Conservation (phyloP, 1,284 basidiomycete genomes). For the Moesziomyces parantarcticus region DNA sequence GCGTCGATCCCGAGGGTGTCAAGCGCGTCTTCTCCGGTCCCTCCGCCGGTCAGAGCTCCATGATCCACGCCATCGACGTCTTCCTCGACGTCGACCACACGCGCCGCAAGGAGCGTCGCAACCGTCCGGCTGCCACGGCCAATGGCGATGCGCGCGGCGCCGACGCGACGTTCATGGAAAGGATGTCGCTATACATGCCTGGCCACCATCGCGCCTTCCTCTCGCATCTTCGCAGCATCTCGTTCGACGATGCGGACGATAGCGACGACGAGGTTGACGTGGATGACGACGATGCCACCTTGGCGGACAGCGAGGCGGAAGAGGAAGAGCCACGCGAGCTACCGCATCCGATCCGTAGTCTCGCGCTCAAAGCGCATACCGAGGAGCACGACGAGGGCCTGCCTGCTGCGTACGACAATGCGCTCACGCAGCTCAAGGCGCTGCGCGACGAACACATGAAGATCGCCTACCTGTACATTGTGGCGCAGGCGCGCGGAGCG, state of each 20-base stretch:
- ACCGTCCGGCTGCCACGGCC: conserved; percentile 15
- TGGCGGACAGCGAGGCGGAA: not conserved
- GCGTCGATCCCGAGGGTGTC: conserved; percentile 72
- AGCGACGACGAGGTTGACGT: conserved; percentile 2
- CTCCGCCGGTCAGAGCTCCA: conserved; percentile 87
- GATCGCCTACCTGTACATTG: conserved; percentile 82
- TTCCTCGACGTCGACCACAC: conserved; percentile 85
- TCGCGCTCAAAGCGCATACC: conserved; percentile 45
- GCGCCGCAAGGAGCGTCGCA: conserved; percentile 37
- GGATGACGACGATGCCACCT: not conserved
- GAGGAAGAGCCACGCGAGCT: conserved; percentile 5
- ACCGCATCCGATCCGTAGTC: conserved; percentile 54
- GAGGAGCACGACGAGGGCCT: conserved; percentile 46
- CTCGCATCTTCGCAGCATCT: conserved; percentile 74
- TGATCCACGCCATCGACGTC: conserved; percentile 88
- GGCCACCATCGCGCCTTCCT: conserved; percentile 83
- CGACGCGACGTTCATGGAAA: conserved; percentile 63
- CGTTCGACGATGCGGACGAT: conserved; percentile 40
- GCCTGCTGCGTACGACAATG: conserved; percentile 74
- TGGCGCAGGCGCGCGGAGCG: conserved; percentile 53
- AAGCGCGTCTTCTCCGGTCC: conserved; percentile 77
- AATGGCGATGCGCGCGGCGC: conserved; percentile 26
- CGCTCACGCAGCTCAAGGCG: conserved; percentile 78
- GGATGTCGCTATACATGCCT: conserved; percentile 59
- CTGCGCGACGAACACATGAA: conserved; percentile 89